A percentile compares a stretch with the other conserved stretches of the same genome.
Evolutionary conservation across 257 asterid species (phyloP).

Genomic region (Pogostemon cablin): DNA sequence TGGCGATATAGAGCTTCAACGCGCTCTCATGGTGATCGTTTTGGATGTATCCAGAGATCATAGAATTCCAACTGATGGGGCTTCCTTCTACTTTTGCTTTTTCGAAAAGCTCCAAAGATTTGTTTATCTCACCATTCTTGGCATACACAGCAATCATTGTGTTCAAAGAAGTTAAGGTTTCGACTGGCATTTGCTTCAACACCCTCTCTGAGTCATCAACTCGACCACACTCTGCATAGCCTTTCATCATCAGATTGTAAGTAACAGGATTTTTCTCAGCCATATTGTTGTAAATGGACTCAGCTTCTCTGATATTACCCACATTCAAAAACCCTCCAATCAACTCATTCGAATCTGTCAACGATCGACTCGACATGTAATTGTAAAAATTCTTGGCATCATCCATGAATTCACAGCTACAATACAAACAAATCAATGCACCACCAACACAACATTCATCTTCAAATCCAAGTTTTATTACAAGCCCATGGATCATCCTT

Average conservation of each 20-base stretch:
- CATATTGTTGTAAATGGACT: constrained; percentile 52
- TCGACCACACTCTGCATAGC: constrained; percentile 57
- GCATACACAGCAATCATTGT: constrained; percentile 74
- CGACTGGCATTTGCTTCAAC: constrained; percentile 53
- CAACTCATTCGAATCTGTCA: constrained; percentile 49
- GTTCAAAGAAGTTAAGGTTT: constrained; percentile 51
- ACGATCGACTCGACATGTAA: constrained; percentile 35
- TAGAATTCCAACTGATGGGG: constrained; percentile 81
- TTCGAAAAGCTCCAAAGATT: constrained; percentile 68
- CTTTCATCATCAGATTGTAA: constrained; percentile 77
- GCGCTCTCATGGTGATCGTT: constrained; percentile 60
- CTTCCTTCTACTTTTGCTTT: constrained; percentile 54
- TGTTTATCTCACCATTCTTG: constrained; percentile 49
- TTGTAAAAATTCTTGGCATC: constrained; percentile 58
- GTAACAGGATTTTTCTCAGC: constrained; percentile 46
- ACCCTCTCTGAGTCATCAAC: constrained; percentile 54
- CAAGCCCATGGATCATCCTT: constrained; percentile 59
- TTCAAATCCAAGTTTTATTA: constrained; percentile 61
- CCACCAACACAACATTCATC: constrained; percentile 47
- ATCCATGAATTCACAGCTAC: constrained; percentile 46
- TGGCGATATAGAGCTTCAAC: constrained; percentile 49
- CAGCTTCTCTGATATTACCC: constrained; percentile 64
- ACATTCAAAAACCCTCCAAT: constrained; percentile 52
- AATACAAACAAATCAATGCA: constrained; percentile 63
- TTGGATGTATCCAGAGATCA: constrained; percentile 74